These are phyloP conservation scores for Podospora anserina DNA, from an alignment of 495 filamentous ascomycete genomes.

Conservation along the genomic window DNA sequence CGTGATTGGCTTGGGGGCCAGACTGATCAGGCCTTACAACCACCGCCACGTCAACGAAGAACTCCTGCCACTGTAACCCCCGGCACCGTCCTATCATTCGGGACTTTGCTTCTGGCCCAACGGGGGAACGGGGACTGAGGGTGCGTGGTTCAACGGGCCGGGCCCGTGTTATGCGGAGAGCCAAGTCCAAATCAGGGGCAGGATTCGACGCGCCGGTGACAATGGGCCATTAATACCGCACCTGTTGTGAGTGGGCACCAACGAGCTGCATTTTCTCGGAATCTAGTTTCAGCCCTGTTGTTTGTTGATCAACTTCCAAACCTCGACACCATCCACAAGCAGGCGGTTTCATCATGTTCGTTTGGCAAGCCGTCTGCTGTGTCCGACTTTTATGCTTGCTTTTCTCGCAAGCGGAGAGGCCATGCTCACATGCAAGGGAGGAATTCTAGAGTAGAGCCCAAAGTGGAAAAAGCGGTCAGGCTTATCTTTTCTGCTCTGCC, in stretches of 20 bases:
- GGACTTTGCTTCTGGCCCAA: constrained; percentile 6
- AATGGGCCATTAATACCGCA: neutral
- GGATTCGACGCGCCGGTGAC: neutral
- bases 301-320: neutral
- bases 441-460: neutral
- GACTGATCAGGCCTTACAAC: constrained; percentile 12
- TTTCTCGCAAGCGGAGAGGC: neutral
- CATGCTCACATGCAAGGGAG: neutral
- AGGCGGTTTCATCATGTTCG: neutral
- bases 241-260: neutral
- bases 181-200: neutral
- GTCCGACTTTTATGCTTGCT: neutral
- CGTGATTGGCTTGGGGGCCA: constrained; percentile 8
- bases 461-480: neutral
- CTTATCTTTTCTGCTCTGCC: neutral
- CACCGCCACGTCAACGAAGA: constrained; percentile 19
- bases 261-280: neutral
- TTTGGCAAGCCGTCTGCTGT: neutral
- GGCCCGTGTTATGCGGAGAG: neutral
- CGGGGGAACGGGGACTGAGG: neutral
- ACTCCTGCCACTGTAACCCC: constrained; percentile 6
- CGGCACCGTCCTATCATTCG: constrained; percentile 7
- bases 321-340: neutral
- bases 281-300: neutral
- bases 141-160: neutral